A percentile compares a stretch with the other conserved stretches of the same genome.
Evolutionary conservation across 202 grass and related monocot species (phyloP).

Genomic region (Miscanthus sacchariflorus): DNA sequence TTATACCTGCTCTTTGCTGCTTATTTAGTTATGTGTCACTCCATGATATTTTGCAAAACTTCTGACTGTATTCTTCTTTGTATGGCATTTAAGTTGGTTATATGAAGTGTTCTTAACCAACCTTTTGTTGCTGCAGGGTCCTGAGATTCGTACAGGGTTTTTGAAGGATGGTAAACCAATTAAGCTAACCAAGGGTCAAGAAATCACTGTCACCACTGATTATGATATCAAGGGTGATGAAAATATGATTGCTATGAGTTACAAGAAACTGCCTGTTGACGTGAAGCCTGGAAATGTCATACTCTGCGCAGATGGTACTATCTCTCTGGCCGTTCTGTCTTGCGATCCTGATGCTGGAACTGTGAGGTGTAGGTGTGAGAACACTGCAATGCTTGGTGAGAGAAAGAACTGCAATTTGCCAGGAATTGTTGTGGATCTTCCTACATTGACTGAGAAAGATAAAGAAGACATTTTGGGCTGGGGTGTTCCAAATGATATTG

Average conservation of each 20-base stretch:
- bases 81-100: not conserved
- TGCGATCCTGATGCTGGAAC: conserved; percentile 85
- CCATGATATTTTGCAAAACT: not conserved
- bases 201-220: conserved; percentile 86
- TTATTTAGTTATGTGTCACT: not conserved
- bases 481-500: conserved; percentile 94
- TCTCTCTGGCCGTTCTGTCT: conserved; percentile 78
- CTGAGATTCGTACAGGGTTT: conserved; percentile 97
- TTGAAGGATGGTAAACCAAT: conserved; percentile 87
- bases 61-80: not conserved
- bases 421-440: conserved; percentile 92
- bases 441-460: conserved; percentile 90
- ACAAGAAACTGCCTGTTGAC: conserved; percentile 91
- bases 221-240: conserved; percentile 89
- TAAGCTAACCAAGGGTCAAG: conserved; percentile 86
- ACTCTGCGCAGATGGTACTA: conserved; percentile 90
- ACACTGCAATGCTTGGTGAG: conserved; percentile 86
- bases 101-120: conserved; percentile 4
- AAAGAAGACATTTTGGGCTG: conserved; percentile 87
- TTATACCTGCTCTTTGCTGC: not conserved
- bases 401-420: conserved; percentile 97
- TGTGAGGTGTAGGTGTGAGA: conserved; percentile 90
- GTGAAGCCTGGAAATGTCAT: conserved; percentile 93
- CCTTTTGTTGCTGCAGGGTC: conserved; percentile 61
- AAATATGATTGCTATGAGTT: conserved; percentile 92